A percentile compares a stretch with the other conserved stretches of the same genome.
Evolutionary conservation across 208 protist species (phyloP).

Genomic region (Naegleria fowleri): DNA sequence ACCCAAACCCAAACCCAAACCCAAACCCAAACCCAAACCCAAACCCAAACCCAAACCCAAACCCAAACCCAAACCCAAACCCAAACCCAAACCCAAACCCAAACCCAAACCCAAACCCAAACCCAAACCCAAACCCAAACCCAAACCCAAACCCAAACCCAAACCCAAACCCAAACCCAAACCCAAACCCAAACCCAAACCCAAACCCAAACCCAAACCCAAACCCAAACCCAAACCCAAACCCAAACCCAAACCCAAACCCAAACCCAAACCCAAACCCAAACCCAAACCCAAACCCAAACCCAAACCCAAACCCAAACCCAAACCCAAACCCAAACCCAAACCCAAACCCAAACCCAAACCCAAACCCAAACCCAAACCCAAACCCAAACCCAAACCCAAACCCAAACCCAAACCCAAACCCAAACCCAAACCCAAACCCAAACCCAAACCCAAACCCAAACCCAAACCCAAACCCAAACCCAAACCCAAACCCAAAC

Average conservation of each 20-base stretch:
- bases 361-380: slow-evolving; percentile 31
- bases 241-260: slow-evolving; percentile 40
- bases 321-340: slow-evolving; percentile 38
- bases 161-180: slow-evolving; percentile 38
- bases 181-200: slow-evolving; percentile 46
- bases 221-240: slow-evolving; percentile 32
- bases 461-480: slow-evolving; percentile 41
- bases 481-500: slow-evolving; percentile 40
- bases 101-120: slow-evolving; percentile 46
- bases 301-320: slow-evolving; percentile 42
- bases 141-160: slow-evolving; percentile 43
- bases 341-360: slow-evolving; percentile 41
- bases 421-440: slow-evolving; percentile 7
- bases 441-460: slow-evolving; percentile 38
- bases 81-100: slow-evolving; percentile 45
- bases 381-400: slow-evolving; percentile 37
- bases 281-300: slow-evolving; percentile 45
- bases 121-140: slow-evolving; percentile 48
- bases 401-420: slow-evolving; percentile 22
- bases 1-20: slow-evolving; percentile 41
- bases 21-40: slow-evolving; percentile 47
- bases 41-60: slow-evolving; percentile 44
- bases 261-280: slow-evolving; percentile 43
- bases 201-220: slow-evolving; percentile 43
- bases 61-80: slow-evolving; percentile 44